phyloP scores from a whole-genome alignment of 1,139 yeast species.

The Geotrichum macrosporum region DNA sequence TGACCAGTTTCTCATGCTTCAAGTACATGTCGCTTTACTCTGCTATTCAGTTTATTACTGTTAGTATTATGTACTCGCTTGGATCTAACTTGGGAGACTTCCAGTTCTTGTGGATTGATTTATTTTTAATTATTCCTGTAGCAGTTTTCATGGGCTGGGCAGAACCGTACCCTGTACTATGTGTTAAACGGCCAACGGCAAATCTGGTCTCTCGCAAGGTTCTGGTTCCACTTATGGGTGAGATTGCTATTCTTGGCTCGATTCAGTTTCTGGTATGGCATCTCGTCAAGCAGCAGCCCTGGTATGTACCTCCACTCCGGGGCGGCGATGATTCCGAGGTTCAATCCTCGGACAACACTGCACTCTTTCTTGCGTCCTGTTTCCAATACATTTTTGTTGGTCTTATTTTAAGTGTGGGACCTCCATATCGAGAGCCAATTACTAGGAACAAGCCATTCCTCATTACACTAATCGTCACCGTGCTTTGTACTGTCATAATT shows the following conservation, averaged over 20 bases:
- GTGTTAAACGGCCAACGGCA: conserved; percentile 82
- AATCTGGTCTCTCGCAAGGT: conserved; percentile 87
- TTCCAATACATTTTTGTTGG: conserved; percentile 88
- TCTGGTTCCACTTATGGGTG: conserved; percentile 71
- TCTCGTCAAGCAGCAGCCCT: conserved; percentile 48
- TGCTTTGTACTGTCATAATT: conserved; percentile 43
- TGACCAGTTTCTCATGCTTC: conserved; percentile 93
- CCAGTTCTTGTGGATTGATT: conserved; percentile 90
- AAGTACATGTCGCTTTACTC: conserved; percentile 96
- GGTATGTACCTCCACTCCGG: conserved; percentile 80
- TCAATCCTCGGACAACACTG: conserved; percentile 83
- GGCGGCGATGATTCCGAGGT: conserved; percentile 81
- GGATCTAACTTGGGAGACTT: conserved; percentile 97
- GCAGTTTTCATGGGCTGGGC: conserved; percentile 98
- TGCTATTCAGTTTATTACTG: conserved; percentile 90
- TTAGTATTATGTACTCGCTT: conserved; percentile 73
- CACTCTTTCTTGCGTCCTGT: conserved; percentile 72
- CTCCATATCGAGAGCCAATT: conserved; percentile 88
- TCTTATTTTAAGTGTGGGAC: conserved; percentile 77
- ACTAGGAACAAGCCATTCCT: conserved; percentile 67
- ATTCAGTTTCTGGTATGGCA: conserved; percentile 72
- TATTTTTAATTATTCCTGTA: conserved; percentile 82
- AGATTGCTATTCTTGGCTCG: conserved; percentile 55
- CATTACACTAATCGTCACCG: conserved; percentile 51
- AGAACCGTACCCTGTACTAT: conserved; percentile 60